Percentiles rank a stretch among this genome's conserved stretches.
These are phyloP conservation scores for Alternaria panax DNA, from an alignment of 2,329 filamentous ascomycete species.

Conservation along the genomic window DNA sequence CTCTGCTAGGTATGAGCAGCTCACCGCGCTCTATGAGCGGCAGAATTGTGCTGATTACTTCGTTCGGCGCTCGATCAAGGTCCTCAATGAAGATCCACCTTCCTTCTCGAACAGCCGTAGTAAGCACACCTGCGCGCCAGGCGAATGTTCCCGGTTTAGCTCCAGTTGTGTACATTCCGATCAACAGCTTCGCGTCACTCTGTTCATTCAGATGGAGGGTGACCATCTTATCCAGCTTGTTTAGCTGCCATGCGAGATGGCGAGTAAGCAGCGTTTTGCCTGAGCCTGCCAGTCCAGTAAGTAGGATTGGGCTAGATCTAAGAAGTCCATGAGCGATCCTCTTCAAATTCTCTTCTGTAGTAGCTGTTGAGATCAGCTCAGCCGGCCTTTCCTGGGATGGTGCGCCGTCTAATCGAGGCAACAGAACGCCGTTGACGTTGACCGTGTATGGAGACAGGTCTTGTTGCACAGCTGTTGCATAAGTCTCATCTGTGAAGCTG, in stretches of 20 bases:
- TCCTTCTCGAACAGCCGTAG: conserved; percentile 90
- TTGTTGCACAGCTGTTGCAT: conserved; percentile 13
- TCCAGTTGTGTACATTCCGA: conserved; percentile 92
- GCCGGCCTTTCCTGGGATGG: conserved; percentile 36
- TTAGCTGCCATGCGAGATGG: conserved; percentile 80
- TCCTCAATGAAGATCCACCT: conserved; percentile 98
- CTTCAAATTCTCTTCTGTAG: conserved; percentile 75
- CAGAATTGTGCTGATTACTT: conserved; percentile 90
- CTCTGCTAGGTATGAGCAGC: conserved; percentile 85
- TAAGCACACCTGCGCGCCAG: conserved; percentile 92
- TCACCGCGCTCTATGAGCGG: conserved; percentile 94
- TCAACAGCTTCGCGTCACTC: conserved; percentile 94
- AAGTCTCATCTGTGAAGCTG: background rate
- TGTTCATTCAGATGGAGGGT: conserved; percentile 97
- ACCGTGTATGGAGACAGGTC: conserved; percentile 43
- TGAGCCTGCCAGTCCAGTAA: conserved; percentile 83
- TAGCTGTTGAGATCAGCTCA: conserved; percentile 68
- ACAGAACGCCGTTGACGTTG: conserved; percentile 47
- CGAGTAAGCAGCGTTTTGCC: conserved; percentile 90
- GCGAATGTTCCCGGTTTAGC: conserved; percentile 86
- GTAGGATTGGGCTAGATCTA: conserved; percentile 73
- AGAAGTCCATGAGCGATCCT: conserved; percentile 73
- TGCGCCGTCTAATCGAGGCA: conserved; percentile 48
- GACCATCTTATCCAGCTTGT: conserved; percentile 82
- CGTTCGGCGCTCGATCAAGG: conserved; percentile 90